These are phyloP conservation scores for Pueraria montana DNA, from an alignment of 306 rosid species.

Conservation along the genomic window DNA sequence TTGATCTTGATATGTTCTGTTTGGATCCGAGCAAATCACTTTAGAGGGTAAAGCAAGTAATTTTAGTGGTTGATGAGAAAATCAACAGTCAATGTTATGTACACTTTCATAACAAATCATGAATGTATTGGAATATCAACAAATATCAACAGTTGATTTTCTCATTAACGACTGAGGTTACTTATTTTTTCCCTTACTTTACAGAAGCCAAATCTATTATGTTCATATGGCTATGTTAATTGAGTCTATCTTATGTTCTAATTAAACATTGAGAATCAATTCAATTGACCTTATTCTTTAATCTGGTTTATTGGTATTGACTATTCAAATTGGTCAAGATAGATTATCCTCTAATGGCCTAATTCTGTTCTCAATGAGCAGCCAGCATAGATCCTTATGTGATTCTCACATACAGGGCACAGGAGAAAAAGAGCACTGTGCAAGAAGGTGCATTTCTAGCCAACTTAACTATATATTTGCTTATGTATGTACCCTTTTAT, in stretches of 20 bases:
- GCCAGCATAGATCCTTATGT: constrained; percentile 61
- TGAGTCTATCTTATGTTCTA: constrained; percentile 20
- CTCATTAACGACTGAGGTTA: background rate
- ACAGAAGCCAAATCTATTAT: background rate
- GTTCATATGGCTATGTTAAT: constrained; percentile 11
- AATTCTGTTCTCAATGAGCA: constrained; percentile 36
- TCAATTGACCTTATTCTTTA: constrained; percentile 4
- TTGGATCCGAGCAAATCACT: background rate
- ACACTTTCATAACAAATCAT: background rate
- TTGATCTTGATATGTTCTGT: constrained; percentile 12
- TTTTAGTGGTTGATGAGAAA: background rate
- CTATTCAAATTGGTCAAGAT: background rate
- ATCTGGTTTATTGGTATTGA: background rate
- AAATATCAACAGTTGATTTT: background rate
- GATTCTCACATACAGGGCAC: constrained; percentile 51
- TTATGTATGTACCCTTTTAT: constrained; percentile 1
- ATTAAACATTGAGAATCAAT: background rate
- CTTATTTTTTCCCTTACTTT: background rate
- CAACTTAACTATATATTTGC: background rate
- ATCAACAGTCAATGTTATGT: background rate
- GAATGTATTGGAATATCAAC: background rate
- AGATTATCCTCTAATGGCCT: background rate
- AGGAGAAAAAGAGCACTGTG: constrained; percentile 59
- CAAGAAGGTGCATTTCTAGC: constrained; percentile 45
- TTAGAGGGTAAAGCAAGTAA: background rate